phyloP scores from a whole-genome alignment of 2,329 filamentous ascomycete species.

The Myriosclerotinia scirpicola region DNA sequence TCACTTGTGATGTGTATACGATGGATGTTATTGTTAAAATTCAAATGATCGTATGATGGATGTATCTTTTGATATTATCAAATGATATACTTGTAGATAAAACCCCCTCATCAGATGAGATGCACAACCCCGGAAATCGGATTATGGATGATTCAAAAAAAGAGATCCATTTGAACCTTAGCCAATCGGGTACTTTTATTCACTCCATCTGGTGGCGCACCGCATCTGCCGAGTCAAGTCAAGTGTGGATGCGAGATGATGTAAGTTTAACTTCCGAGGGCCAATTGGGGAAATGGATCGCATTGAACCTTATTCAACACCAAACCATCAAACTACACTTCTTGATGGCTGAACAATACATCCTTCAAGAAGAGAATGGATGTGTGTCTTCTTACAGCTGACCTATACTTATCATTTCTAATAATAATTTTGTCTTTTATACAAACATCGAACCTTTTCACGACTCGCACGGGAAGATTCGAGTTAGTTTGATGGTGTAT shows the following conservation, averaged over 20 bases:
- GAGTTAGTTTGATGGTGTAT: too few species aligned
- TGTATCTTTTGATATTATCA: not conserved
- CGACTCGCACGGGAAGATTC: not conserved
- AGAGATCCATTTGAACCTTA: not conserved
- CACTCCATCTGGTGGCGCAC: not conserved
- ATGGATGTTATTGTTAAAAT: not conserved
- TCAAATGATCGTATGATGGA: not conserved
- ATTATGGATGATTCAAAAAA: too few species aligned
- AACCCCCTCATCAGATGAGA: not conserved
- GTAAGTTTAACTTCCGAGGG: too few species aligned
- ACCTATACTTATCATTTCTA: not conserved
- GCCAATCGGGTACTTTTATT: not conserved
- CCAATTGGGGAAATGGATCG: not conserved
- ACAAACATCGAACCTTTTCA: not conserved
- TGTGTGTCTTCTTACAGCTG: not conserved
- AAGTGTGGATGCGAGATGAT: not conserved
- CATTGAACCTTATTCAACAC: not conserved
- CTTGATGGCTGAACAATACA: not conserved
- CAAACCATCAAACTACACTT: too few species aligned
- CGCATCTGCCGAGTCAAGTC: not conserved
- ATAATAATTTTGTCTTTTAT: not conserved
- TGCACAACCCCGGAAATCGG: not conserved
- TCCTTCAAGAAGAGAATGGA: not conserved
- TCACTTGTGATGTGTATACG: slow-evolving; percentile 1
- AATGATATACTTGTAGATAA: not conserved